A percentile compares a stretch with the other conserved stretches of the same genome.
phyloP scores from a whole-genome alignment of 1,284 basidiomycete genomes.

The Cryptococcus maquisensis region DNA sequence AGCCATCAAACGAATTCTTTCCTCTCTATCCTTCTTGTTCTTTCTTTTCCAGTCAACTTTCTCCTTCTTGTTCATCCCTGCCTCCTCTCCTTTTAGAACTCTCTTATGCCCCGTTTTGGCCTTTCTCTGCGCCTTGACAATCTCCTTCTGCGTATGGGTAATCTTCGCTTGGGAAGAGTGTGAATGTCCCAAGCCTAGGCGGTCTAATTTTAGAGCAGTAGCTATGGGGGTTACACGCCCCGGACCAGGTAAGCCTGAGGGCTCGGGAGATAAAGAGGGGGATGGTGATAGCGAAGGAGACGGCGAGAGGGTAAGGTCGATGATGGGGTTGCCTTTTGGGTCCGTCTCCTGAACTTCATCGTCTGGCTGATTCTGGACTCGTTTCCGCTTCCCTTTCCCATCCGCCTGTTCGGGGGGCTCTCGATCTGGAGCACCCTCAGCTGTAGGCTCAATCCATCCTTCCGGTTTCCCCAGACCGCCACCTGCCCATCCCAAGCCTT shows the following conservation, averaged over 20 bases:
- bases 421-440: neutral
- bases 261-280: neutral
- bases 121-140: conserved; percentile 28
- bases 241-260: conserved; percentile 19
- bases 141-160: conserved; percentile 38
- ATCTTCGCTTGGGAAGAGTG: conserved; percentile 23
- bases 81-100: neutral
- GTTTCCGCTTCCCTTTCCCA: neutral
- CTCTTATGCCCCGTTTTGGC: conserved; percentile 14
- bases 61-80: conserved; percentile 24
- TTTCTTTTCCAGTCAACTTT: conserved; percentile 41
- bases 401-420: neutral
- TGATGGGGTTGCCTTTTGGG: conserved; percentile 9
- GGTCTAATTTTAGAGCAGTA: conserved; percentile 42
- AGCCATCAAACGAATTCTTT: conserved; percentile 28
- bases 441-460: conserved; percentile 11
- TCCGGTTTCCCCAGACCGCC: conserved; percentile 39
- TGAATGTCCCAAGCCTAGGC: conserved; percentile 36
- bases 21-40: conserved; percentile 39
- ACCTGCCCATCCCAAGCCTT: conserved; percentile 38
- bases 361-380: neutral
- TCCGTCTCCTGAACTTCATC: conserved; percentile 6
- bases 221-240: conserved; percentile 40
- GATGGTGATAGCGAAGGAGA: neutral
- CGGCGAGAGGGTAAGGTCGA: conserved; percentile 15